Evolutionary conservation across 1,284 basidiomycete genomes (phyloP).

Genomic region (Rhodotorula sp.): DNA sequence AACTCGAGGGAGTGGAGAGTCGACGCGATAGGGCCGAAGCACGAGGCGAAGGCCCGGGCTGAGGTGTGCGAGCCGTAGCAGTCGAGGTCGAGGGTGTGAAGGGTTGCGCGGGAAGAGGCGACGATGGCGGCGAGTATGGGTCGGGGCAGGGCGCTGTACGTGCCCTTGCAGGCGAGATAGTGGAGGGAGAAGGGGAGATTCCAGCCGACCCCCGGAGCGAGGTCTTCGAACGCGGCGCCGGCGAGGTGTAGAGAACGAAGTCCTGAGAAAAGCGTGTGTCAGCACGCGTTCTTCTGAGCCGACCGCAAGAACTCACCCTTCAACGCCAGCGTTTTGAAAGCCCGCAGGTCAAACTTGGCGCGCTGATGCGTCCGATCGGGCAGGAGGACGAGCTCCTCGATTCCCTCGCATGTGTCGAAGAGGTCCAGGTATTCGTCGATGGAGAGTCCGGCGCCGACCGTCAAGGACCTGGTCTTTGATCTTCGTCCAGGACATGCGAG

Average conservation of each 20-base stretch:
- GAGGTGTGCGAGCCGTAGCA: slow-evolving; percentile 9
- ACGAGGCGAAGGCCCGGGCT: slow-evolving; percentile 4
- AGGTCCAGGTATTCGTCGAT: slow-evolving; percentile 7
- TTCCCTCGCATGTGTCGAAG: slow-evolving; percentile 1
- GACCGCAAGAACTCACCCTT: not conserved
- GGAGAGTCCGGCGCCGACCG: slow-evolving; percentile 5
- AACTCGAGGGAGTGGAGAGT: slow-evolving; percentile 3
- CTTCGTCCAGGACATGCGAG: not conserved
- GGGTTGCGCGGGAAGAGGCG: not conserved
- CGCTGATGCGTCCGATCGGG: not conserved
- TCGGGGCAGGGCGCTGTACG: slow-evolving; percentile 3
- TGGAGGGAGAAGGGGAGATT: slow-evolving; percentile 4
- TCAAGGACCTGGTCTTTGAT: not conserved
- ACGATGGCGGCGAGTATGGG: slow-evolving; percentile 3
- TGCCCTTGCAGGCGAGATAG: slow-evolving; percentile 13
- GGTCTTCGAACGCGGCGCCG: slow-evolving; percentile 9
- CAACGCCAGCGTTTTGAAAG: slow-evolving; percentile 4
- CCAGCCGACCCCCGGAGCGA: not conserved
- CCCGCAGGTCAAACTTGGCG: slow-evolving; percentile 16
- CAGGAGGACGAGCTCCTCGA: slow-evolving; percentile 11
- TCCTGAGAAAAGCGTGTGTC: not conserved
- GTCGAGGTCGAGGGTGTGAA: slow-evolving; percentile 21
- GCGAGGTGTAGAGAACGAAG: not conserved
- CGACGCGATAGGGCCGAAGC: not conserved
- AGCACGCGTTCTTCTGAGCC: not conserved